A percentile compares a stretch with the other conserved stretches of the same genome.
These are phyloP conservation scores for Apiotrichum mycotoxinovorans DNA, from an alignment of 1,284 basidiomycete species.

Conservation along the genomic window DNA sequence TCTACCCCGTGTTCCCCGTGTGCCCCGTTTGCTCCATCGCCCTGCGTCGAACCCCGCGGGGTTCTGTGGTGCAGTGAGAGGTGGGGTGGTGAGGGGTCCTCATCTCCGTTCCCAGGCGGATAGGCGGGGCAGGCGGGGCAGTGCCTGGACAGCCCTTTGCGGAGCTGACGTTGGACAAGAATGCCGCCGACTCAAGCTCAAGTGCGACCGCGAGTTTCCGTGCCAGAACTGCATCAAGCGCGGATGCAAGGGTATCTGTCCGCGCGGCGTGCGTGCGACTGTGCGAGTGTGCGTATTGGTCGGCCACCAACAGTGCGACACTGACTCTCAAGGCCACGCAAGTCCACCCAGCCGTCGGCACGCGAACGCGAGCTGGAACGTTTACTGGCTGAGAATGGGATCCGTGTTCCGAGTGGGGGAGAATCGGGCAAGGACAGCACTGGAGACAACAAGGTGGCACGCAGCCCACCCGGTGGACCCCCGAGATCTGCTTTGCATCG, in stretches of 20 bases:
- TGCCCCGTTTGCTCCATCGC: background rate
- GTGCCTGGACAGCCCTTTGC: background rate
- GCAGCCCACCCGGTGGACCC: no score
- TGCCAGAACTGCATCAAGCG: conserved; percentile 34
- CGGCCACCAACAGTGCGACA: background rate
- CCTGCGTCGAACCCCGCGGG: background rate
- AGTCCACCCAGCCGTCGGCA: background rate
- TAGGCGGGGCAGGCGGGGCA: background rate
- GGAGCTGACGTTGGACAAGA: conserved; percentile 5
- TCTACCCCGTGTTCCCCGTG: background rate
- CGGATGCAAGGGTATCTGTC: conserved; percentile 30
- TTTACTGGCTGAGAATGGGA: conserved; percentile 21
- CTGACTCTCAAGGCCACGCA: conserved; percentile 1
- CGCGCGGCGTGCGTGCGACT: conserved; percentile 24
- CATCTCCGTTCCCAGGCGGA: background rate
- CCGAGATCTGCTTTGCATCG: no score
- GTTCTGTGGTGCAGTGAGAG: no score
- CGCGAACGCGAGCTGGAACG: conserved; percentile 22
- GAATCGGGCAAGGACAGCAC: no score
- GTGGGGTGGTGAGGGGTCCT: no score
- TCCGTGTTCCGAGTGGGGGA: conserved; percentile 4
- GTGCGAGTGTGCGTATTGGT: conserved; percentile 17
- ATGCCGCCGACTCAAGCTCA: conserved; percentile 28
- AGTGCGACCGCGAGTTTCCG: conserved; percentile 29
- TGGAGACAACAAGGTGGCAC: background rate